Evolutionary conservation across 2,329 filamentous ascomycete genomes (phyloP).

Genomic region (Phyllosticta citribraziliensis): DNA sequence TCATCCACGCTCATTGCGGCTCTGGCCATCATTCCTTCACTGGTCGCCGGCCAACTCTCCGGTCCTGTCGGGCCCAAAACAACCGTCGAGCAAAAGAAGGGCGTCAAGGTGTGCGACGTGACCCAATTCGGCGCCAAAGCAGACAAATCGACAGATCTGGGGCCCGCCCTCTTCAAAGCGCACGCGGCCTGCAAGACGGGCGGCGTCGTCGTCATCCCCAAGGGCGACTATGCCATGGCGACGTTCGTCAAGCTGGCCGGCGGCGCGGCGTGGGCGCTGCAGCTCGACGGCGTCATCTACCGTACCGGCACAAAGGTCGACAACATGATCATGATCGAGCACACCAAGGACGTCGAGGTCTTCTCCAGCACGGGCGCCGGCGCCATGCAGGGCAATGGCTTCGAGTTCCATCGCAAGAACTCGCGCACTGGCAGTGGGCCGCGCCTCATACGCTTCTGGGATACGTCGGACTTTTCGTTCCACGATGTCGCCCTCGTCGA

Average conservation of each 20-base stretch:
- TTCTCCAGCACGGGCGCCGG: conserved; percentile 44
- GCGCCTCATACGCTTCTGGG: conserved; percentile 37
- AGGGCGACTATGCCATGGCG: conserved; percentile 40
- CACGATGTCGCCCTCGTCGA: conserved; percentile 43
- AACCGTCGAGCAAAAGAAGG: conserved; percentile 30
- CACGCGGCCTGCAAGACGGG: conserved; percentile 43
- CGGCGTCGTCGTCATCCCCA: conserved; percentile 37
- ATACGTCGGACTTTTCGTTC: conserved; percentile 38
- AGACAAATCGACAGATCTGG: conserved; percentile 43
- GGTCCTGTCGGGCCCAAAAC: conserved; percentile 26
- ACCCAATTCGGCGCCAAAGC: conserved; percentile 43
- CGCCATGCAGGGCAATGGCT: conserved; percentile 45
- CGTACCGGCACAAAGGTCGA: conserved; percentile 40
- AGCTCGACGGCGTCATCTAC: conserved; percentile 45
- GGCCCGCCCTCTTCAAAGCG: conserved; percentile 38
- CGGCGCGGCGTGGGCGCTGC: conserved; percentile 40
- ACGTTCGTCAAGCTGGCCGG: conserved; percentile 41
- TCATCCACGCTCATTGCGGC: conserved; percentile 17
- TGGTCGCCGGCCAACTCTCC: conserved; percentile 22
- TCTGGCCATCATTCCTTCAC: conserved; percentile 15
- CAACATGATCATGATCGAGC: conserved; percentile 45
- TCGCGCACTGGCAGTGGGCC: conserved; percentile 28
- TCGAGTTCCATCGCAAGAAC: conserved; percentile 37
- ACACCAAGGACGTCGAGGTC: conserved; percentile 43
- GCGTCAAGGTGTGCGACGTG: conserved; percentile 44